These are phyloP conservation scores for Calonectria fujianensis DNA, from an alignment of 2,329 filamentous ascomycete species.

Conservation along the genomic window DNA sequence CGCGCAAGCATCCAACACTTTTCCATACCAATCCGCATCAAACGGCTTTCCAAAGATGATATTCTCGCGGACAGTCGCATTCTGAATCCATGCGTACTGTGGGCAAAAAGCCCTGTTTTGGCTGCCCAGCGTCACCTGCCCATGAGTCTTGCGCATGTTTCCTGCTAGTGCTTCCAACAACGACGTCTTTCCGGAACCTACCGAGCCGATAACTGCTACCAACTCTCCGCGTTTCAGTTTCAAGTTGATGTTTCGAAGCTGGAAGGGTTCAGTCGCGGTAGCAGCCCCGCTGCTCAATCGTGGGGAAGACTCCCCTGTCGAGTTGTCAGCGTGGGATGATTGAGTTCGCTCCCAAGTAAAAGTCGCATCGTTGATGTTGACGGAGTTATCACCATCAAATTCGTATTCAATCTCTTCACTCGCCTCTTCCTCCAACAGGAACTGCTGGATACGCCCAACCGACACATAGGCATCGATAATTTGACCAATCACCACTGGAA, in stretches of 20 bases:
- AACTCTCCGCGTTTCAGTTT: constrained; percentile 68
- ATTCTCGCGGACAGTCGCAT: constrained; percentile 66
- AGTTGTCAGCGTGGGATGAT: neutral
- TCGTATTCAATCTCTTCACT: constrained; percentile 13
- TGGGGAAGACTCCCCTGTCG: neutral
- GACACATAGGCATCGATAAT: constrained; percentile 26
- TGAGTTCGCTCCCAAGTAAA: constrained; percentile 28
- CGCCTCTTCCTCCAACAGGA: constrained; percentile 16
- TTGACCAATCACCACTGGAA: constrained; percentile 28
- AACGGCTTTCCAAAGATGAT: constrained; percentile 66
- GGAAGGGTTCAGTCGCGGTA: constrained; percentile 24
- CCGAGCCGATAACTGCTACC: constrained; percentile 81
- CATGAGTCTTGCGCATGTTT: constrained; percentile 66
- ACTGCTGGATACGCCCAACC: constrained; percentile 22
- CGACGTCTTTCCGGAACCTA: constrained; percentile 82
- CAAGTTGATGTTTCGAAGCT: constrained; percentile 20
- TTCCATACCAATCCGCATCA: constrained; percentile 64
- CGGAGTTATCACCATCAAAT: neutral
- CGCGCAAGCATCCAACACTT: constrained; percentile 67
- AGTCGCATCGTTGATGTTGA: constrained; percentile 1
- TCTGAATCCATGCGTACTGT: constrained; percentile 69
- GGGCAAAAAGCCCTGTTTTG: constrained; percentile 62
- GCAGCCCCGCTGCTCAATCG: constrained; percentile 11
- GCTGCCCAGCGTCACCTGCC: neutral
- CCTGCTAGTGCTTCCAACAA: constrained; percentile 81